phyloP scores from a whole-genome alignment of 352 stramenopile genomes.

The Nothophytophthora sp. region DNA sequence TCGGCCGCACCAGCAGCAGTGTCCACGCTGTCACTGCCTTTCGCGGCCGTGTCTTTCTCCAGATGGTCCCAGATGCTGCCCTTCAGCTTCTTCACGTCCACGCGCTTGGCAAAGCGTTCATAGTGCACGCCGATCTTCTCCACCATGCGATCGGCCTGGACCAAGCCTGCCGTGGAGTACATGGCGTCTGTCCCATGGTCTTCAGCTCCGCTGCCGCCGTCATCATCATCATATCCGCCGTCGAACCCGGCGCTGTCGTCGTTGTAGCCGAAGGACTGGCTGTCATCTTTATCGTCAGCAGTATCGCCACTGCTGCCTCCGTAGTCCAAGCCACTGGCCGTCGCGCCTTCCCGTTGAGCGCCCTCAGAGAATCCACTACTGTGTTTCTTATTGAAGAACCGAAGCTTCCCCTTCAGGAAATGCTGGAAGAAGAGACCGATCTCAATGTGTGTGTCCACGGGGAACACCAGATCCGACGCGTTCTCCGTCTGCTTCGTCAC shows the following conservation, averaged over 20 bases:
- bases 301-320: slow-evolving; percentile 14
- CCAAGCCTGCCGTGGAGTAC: slow-evolving; percentile 58
- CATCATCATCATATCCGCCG: slow-evolving; percentile 46
- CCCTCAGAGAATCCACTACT: slow-evolving; percentile 7
- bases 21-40: not conserved
- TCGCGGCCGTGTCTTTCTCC: slow-evolving; percentile 34
- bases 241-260: slow-evolving; percentile 44
- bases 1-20: slow-evolving; percentile 4
- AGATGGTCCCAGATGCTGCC: slow-evolving; percentile 93
- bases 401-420: slow-evolving; percentile 76
- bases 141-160: slow-evolving; percentile 92
- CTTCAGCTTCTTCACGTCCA: slow-evolving; percentile 98
- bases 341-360: slow-evolving; percentile 11
- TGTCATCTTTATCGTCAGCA: slow-evolving; percentile 15
- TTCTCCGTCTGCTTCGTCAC: slow-evolving; percentile 56
- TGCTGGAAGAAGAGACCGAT: slow-evolving; percentile 70
- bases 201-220: slow-evolving; percentile 25
- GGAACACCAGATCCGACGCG: slow-evolving; percentile 65
- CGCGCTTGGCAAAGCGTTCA: slow-evolving; percentile 94
- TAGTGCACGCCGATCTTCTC: slow-evolving; percentile 95
- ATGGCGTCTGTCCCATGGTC: slow-evolving; percentile 23
- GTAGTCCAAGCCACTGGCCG: slow-evolving; percentile 14
- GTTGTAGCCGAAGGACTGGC: slow-evolving; percentile 37
- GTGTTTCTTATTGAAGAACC: slow-evolving; percentile 59
- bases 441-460: slow-evolving; percentile 77